Evolutionary conservation across 352 stramenopile genomes (phyloP).

Genomic region (Phytophthora pini): DNA sequence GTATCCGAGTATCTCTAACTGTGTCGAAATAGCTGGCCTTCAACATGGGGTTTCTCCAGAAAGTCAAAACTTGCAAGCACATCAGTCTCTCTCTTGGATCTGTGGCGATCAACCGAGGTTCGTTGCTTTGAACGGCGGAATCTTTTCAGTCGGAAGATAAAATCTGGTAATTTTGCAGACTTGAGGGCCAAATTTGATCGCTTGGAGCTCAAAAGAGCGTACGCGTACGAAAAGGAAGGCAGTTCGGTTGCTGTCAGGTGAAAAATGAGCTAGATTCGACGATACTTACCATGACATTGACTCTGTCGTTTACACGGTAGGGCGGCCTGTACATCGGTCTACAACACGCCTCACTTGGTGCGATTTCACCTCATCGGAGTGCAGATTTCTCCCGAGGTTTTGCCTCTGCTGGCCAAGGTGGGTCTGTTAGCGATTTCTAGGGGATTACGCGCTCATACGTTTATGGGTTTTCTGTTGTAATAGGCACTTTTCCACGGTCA

Average conservation of each 20-base stretch:
- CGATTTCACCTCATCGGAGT: slow-evolving; percentile 50
- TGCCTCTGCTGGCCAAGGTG: slow-evolving; percentile 44
- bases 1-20: background rate
- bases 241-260: slow-evolving; percentile 45
- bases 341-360: slow-evolving; percentile 37
- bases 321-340: slow-evolving; percentile 35
- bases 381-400: slow-evolving; percentile 25
- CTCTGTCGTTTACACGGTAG: slow-evolving; percentile 4
- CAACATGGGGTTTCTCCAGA: slow-evolving; percentile 61
- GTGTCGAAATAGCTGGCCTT: slow-evolving; percentile 41
- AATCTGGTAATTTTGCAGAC: slow-evolving; percentile 31
- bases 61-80: slow-evolving; percentile 35
- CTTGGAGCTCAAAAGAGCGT: slow-evolving; percentile 52
- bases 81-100: slow-evolving; percentile 61
- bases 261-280: background rate
- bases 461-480: background rate
- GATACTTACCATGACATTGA: background rate
- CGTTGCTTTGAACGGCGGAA: background rate
- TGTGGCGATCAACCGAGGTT: slow-evolving; percentile 58
- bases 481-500: slow-evolving; percentile 43
- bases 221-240: slow-evolving; percentile 47
- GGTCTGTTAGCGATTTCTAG: background rate
- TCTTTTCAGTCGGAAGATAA: too few relatives aligned
- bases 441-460: background rate
- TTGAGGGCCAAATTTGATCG: slow-evolving; percentile 70